phyloP scores from a whole-genome alignment of 306 rosid genomes.

The Ochetophila trinervis region DNA sequence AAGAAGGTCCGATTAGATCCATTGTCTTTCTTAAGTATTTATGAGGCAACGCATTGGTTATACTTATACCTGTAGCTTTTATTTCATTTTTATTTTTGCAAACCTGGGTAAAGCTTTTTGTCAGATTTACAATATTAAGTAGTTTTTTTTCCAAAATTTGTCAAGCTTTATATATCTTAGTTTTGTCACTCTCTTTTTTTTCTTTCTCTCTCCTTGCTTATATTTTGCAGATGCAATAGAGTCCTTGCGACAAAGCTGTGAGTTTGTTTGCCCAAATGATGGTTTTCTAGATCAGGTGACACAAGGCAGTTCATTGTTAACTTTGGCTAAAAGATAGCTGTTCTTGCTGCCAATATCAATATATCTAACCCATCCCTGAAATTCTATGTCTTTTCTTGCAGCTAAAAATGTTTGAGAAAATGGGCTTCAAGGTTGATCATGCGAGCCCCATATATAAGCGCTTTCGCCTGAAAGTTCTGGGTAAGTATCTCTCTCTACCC shows the following conservation, averaged over 20 bases:
- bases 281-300: constrained; percentile 90
- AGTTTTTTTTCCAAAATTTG: background rate
- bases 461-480: constrained; percentile 67
- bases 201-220: constrained; percentile 6
- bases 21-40: constrained; percentile 35
- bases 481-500: constrained; percentile 36
- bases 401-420: constrained; percentile 83
- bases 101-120: background rate
- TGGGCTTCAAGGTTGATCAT: constrained; percentile 89
- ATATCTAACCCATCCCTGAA: constrained; percentile 5
- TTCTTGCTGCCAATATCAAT: background rate
- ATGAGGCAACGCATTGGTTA: constrained; percentile 29
- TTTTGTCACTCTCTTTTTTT: background rate
- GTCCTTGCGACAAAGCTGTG: constrained; percentile 71
- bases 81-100: background rate
- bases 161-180: background rate
- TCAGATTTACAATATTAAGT: background rate
- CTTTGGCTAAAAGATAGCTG: constrained; percentile 14
- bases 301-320: constrained; percentile 16
- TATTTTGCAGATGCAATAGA: constrained; percentile 71
- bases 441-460: constrained; percentile 70
- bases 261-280: constrained; percentile 90
- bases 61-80: constrained; percentile 25
- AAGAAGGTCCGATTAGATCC: constrained; percentile 59
- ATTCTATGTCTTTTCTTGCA: constrained; percentile 30